Base-by-base conservation (phyloP, 164 flowering plant species). In the Macadamia tetraphylla region DNA sequence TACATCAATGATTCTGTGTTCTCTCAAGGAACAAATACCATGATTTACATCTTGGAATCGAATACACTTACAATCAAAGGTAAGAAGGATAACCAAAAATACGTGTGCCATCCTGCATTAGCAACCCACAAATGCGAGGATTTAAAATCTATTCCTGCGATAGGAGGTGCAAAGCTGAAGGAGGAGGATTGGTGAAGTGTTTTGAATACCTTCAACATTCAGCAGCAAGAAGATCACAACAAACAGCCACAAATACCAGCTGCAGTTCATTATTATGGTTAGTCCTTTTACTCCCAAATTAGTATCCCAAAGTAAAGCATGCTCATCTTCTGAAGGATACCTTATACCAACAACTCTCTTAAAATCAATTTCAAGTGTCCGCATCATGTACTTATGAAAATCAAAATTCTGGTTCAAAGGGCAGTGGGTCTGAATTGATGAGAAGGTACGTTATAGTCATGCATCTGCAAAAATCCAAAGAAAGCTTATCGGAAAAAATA, bases 181-280 rank as follows among this genome's bases (percentile, higher is more conserved):
- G 13, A 29, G 55, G n/a, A 60, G 23, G 49, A n/a, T 51, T 17
- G 43, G 30, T 42, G 42, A 60, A 14, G 2, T 58, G 9, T 1
- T 17, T 35, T 18, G 65, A 44, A 18, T 84, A 94, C 98, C 98
- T 73, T 81, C 70, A 1, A 91, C 74, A 73, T 94, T 91, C 72
- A 91, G 81, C 79, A 91, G 68, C 83, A 94, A 76, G 84, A 94
- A 91, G 72, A 94, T 56, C 69, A 91, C 85, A 40, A 91, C 94
- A 74, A 91, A 91, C 44, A 90, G 68, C 98, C 98, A 94, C 52
- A 94, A 84, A 75, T 94, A 91, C 98, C 98, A 94, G 68, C 98
- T 94, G 89, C 86, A 87, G 62, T 73, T 58, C 65, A 71, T n/a
- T 66, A 64, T 17, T 74, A 31, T 65, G 55, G 32, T 29, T 8